A percentile compares a stretch with the other conserved stretches of the same genome.
These are phyloP conservation scores for Punctularia strigosozonata DNA, from an alignment of 768 basidiomycete genomes.

Conservation along the genomic window DNA sequence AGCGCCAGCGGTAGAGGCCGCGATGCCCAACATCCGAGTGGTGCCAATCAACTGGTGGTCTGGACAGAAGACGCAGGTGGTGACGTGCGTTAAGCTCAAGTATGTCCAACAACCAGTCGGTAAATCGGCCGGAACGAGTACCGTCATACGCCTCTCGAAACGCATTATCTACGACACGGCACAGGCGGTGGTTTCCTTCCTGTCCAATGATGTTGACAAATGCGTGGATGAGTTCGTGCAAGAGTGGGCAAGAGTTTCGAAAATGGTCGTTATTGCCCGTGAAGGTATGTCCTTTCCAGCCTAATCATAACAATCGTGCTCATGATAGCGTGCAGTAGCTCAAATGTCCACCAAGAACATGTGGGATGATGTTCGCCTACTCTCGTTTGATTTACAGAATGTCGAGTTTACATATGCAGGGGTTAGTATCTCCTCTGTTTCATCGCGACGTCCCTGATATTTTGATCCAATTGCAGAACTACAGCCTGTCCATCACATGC, in stretches of 20 bases:
- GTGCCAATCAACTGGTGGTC: conserved; percentile 91
- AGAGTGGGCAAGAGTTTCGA: conserved; percentile 87
- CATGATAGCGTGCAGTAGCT: conserved; percentile 67
- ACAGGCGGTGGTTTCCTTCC: conserved; percentile 81
- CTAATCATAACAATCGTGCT: too few relatives aligned
- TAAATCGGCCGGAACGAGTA: conserved; percentile 41
- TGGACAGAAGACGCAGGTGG: conserved; percentile 60
- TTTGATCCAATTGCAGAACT: conserved; percentile 50
- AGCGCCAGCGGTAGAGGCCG: conserved; percentile 80
- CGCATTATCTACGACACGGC: conserved; percentile 83
- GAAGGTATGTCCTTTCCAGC: conserved; percentile 52
- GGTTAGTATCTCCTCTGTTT: conserved; percentile 21
- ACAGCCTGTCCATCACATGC: conserved; percentile 68
- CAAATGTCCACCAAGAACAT: conserved; percentile 66
- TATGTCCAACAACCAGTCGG: conserved; percentile 82
- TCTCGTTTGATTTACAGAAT: conserved; percentile 86
- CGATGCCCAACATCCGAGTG: conserved; percentile 85
- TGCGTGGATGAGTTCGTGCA: conserved; percentile 87
- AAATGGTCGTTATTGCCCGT: conserved; percentile 88
- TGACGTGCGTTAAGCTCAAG: conserved; percentile 84
- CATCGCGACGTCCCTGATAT: neutral
- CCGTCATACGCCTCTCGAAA: conserved; percentile 73
- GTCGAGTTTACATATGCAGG: conserved; percentile 79
- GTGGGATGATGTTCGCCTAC: conserved; percentile 68
- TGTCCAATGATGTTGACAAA: conserved; percentile 75